Base-by-base conservation (phyloP, 2,329 filamentous ascomycete species). In the Talaromyces sp. region DNA sequence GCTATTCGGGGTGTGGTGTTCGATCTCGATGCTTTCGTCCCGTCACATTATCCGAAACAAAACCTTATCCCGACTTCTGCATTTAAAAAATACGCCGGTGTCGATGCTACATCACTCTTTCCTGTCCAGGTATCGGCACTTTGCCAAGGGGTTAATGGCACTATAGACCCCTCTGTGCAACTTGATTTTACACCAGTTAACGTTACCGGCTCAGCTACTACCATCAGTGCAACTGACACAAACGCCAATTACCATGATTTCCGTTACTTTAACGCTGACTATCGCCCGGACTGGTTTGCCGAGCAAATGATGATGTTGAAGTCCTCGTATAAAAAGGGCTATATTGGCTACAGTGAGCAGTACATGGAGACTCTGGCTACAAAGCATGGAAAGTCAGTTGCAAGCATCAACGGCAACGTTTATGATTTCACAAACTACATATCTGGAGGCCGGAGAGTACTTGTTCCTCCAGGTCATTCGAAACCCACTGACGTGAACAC, bases 191-290 rank as follows among this genome's bases (percentile, higher is more conserved):
- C 86, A 65, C 85, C 82, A 41, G 86, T 85, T 63, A 99, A 99
- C 74, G 81, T 88, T 58, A 85, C 86, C 14, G 88, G 88, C 19
- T 83, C 85, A 13, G 85, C 87, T 21, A 84, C 78, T 24, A 79
- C 89, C 26, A 83, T 91, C 72, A 86, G 82, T 69, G 80, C 76
- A 31, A 81, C 83, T 4, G 93, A 98, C 69, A 65, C 81, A 24
- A 96, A 97, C 70, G 80, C 86, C 24, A 79, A 84, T 64, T 99
- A 96, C 72, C 95, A 99, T 70, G 95, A 99, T 73, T 99, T 99
- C 84, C 87, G 95, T 62, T 86, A 84, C 70, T 92, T 85, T 70
- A 91, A 84, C 35, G 91, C 92, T 65, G 90, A 96, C 71, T 88
- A 84, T 56, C 88, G 93, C 11, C 86, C 88, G 1, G 91, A 96